Conservation (phyloP, 1,284 basidiomycete species). For the Cryptococcus wingfieldii region DNA sequence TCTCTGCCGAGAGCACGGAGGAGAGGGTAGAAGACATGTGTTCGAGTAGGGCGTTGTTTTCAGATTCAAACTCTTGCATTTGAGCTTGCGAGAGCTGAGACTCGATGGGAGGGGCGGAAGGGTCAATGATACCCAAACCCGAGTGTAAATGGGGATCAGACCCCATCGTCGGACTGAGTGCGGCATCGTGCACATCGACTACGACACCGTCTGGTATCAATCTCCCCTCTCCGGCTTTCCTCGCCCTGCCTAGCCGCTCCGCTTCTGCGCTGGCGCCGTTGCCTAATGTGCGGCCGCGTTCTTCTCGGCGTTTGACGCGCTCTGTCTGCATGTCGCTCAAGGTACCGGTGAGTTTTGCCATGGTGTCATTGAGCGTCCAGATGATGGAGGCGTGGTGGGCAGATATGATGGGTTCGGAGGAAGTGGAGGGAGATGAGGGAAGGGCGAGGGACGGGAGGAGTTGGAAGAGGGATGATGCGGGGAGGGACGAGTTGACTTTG, state of each 20-base stretch:
- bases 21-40: slow-evolving; percentile 52
- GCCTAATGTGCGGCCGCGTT: slow-evolving; percentile 40
- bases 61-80: slow-evolving; percentile 54
- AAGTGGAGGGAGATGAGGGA: slow-evolving; percentile 10
- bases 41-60: slow-evolving; percentile 53
- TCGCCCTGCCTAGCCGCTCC: slow-evolving; percentile 7
- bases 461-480: slow-evolving; percentile 25
- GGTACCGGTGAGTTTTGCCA: slow-evolving; percentile 49
- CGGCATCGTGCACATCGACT: slow-evolving; percentile 11
- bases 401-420: slow-evolving; percentile 42
- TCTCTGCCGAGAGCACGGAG: slow-evolving; percentile 53
- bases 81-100: slow-evolving; percentile 47
- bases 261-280: slow-evolving; percentile 35
- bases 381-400: slow-evolving; percentile 53
- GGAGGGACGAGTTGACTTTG: slow-evolving; percentile 12
- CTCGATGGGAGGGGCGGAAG: slow-evolving; percentile 37
- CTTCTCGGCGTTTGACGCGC: slow-evolving; percentile 45
- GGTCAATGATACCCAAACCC: slow-evolving; percentile 18
- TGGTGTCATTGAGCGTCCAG: slow-evolving; percentile 51
- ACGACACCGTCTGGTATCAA: slow-evolving; percentile 13
- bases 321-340: slow-evolving; percentile 54
- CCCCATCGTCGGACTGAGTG: background rate
- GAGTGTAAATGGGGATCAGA: slow-evolving; percentile 1
- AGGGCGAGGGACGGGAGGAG: slow-evolving; percentile 44
- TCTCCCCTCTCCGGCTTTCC: background rate